Evolutionary conservation across 2,329 filamentous ascomycete species (phyloP).

Genomic region (Fusarium phyllophilum): DNA sequence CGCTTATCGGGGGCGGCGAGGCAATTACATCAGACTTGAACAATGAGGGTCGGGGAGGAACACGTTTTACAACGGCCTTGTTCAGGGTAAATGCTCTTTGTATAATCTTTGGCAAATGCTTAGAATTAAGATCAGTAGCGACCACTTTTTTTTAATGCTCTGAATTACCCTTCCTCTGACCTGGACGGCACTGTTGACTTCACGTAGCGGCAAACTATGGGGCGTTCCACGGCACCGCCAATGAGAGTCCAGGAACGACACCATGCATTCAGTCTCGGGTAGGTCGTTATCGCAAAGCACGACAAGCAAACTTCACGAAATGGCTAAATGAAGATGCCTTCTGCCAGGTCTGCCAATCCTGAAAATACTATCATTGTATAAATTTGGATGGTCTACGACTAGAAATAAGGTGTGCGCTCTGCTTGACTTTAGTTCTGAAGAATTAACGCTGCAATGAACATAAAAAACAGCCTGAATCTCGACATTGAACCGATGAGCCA

Average conservation of each 20-base stretch:
- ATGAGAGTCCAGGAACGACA: not conserved
- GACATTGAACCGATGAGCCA: not conserved
- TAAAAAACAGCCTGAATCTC: fast-evolving
- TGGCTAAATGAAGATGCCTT: not conserved
- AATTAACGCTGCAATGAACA: fast-evolving
- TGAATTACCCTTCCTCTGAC: too few species aligned
- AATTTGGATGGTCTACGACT: not conserved
- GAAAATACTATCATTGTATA: fast-evolving
- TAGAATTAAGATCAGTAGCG: fast-evolving
- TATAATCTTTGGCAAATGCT: fast-evolving
- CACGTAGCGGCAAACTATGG: not conserved
- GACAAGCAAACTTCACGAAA: not conserved
- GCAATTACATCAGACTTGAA: not conserved
- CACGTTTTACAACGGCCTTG: not conserved
- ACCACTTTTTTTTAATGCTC: not conserved
- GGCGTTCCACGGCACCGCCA: not conserved
- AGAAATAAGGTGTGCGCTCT: too few species aligned
- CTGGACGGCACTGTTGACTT: not conserved
- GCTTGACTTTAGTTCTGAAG: too few species aligned
- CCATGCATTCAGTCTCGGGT: not conserved
- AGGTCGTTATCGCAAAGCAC: not conserved
- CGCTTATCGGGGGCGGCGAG: not conserved
- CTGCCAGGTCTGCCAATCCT: too few species aligned
- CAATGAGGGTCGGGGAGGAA: too few species aligned
- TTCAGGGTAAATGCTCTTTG: not conserved